Evolutionary conservation across 1,284 basidiomycete genomes (phyloP).

Genomic region (Irpex sp.): DNA sequence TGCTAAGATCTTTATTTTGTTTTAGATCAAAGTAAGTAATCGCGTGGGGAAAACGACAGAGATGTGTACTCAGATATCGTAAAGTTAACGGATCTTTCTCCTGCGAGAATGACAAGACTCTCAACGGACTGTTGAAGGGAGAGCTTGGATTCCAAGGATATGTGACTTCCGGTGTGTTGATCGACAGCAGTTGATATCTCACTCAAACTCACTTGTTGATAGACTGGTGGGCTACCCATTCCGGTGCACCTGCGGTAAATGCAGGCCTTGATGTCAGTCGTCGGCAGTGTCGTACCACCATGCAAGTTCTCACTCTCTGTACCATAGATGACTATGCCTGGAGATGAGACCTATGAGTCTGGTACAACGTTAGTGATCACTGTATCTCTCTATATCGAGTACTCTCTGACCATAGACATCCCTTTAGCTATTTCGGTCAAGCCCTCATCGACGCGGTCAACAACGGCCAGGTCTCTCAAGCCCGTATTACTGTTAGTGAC

Average conservation of each 20-base stretch:
- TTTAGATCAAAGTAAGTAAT: not conserved
- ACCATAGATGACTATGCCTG: constrained; percentile 67
- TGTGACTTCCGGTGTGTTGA: constrained; percentile 34
- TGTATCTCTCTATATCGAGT: not conserved
- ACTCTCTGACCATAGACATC: not conserved
- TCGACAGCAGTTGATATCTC: not conserved
- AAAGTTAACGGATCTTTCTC: constrained; percentile 70
- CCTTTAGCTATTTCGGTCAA: constrained; percentile 24
- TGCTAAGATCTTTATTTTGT: not conserved
- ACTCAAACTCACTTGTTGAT: constrained; percentile 50
- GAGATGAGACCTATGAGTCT: constrained; percentile 49
- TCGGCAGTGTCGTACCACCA: constrained; percentile 41
- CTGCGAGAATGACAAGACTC: constrained; percentile 71
- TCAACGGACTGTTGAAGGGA: constrained; percentile 76
- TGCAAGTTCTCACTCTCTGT: constrained; percentile 33
- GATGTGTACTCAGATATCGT: constrained; percentile 38
- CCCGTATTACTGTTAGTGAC: constrained; percentile 43
- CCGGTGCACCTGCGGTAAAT: constrained; percentile 49
- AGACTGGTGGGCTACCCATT: constrained; percentile 52
- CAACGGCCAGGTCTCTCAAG: constrained; percentile 16
- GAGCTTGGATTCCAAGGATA: constrained; percentile 80
- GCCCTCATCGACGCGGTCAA: constrained; percentile 20
- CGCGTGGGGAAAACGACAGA: constrained; percentile 31
- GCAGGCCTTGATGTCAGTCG: constrained; percentile 66
- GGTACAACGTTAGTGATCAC: not conserved